These are phyloP conservation scores for Phytophthora constricta DNA, from an alignment of 352 stramenopile species.

Conservation along the genomic window DNA sequence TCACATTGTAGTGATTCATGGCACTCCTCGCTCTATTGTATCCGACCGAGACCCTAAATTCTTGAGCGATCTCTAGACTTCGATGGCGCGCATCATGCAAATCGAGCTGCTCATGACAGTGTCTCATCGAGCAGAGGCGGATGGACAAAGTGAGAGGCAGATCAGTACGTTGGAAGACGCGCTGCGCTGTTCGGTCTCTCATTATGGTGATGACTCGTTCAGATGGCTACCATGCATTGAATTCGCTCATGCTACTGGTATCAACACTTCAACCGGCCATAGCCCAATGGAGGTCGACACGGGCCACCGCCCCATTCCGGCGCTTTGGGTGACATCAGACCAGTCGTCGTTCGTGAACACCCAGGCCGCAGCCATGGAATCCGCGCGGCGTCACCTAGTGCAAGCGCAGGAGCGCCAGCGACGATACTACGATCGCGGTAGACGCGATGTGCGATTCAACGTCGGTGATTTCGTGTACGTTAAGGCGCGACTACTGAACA, in stretches of 20 bases:
- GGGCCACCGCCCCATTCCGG: not conserved
- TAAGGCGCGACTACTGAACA: not conserved
- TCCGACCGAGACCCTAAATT: conserved; percentile 3
- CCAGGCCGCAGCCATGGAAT: not conserved
- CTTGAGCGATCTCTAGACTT: not conserved
- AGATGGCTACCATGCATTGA: not conserved
- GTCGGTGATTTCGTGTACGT: conserved; percentile 4
- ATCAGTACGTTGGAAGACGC: conserved; percentile 7
- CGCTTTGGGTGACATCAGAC: not conserved
- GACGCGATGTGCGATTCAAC: not conserved
- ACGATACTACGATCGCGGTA: not conserved
- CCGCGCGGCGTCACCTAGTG: not conserved
- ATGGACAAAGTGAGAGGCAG: conserved; percentile 1
- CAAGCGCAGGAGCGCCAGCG: not conserved
- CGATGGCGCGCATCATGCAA: not conserved
- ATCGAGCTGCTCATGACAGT: conserved; percentile 9
- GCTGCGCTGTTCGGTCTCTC: conserved; percentile 1
- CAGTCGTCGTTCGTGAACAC: not conserved
- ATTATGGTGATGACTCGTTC: conserved; percentile 2
- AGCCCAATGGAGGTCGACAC: conserved; percentile 6
- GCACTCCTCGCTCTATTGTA: not conserved
- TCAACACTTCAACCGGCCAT: not conserved
- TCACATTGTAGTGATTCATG: not conserved
- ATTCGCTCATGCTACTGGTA: not conserved
- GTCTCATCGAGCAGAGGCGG: conserved; percentile 1